Percentiles rank a stretch among this genome's conserved stretches.
phyloP scores from a whole-genome alignment of 2,329 filamentous ascomycete species.

The Alternaria sp. region DNA sequence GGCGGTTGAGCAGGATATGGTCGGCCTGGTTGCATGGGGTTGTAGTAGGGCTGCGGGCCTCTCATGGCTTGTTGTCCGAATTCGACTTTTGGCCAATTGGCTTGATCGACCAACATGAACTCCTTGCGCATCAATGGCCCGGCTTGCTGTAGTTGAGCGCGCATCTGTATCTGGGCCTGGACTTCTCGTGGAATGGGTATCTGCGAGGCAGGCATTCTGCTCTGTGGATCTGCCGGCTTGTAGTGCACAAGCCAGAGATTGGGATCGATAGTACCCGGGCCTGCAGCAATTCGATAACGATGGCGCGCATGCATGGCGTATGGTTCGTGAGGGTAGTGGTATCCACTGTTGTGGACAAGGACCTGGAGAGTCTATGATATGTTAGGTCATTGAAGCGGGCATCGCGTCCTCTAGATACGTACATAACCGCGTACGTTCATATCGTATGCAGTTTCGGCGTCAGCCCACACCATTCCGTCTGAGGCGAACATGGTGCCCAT shows the following conservation, averaged over 20 bases:
- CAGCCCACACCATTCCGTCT: conserved; percentile 92
- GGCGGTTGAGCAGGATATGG: conserved; percentile 53
- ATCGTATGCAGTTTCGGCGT: conserved; percentile 78
- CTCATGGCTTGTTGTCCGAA: conserved; percentile 62
- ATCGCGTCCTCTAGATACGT: conserved; percentile 34
- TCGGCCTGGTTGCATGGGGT: conserved; percentile 48
- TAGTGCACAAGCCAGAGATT: conserved; percentile 94
- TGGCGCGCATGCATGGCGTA: conserved; percentile 80
- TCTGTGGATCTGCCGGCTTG: conserved; percentile 75
- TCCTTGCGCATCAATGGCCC: conserved; percentile 86
- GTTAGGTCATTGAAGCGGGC: conserved; percentile 6
- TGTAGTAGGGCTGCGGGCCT: conserved; percentile 44
- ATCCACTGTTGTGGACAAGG: conserved; percentile 83
- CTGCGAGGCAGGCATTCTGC: conserved; percentile 74
- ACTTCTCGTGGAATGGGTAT: conserved; percentile 69
- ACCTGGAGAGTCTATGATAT: conserved; percentile 84
- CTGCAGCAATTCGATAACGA: conserved; percentile 83
- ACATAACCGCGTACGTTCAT: conserved; percentile 77
- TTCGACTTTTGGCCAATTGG: conserved; percentile 87
- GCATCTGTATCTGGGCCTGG: conserved; percentile 68
- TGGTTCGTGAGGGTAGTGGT: conserved; percentile 75
- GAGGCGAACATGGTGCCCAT: conserved; percentile 81
- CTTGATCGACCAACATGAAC: conserved; percentile 90
- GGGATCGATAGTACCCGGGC: conserved; percentile 76
- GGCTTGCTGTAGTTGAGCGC: conserved; percentile 71